These are phyloP conservation scores for Quercus parvula DNA, from an alignment of 306 rosid genomes.

Conservation along the genomic window DNA sequence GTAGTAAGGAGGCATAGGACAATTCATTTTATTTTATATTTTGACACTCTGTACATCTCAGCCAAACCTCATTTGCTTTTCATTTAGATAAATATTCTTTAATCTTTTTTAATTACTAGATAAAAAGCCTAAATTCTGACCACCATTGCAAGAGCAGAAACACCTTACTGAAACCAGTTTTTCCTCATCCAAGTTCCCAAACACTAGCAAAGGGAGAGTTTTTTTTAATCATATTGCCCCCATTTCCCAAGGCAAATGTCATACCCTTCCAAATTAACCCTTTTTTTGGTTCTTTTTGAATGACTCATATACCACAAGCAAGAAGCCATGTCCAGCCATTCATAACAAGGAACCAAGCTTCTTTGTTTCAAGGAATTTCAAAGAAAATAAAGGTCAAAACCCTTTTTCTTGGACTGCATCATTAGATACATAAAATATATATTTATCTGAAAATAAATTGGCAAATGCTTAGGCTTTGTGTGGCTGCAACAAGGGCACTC, in stretches of 20 bases:
- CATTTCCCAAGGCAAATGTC: too few relatives aligned
- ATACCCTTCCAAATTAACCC: too few relatives aligned
- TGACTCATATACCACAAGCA: not conserved
- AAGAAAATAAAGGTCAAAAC: not conserved
- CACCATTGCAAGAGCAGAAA: too few relatives aligned
- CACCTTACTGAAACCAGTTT: too few relatives aligned
- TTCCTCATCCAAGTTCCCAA: too few relatives aligned
- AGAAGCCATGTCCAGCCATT: not conserved
- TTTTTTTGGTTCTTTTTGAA: too few relatives aligned
- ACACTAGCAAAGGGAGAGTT: too few relatives aligned
- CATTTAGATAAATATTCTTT: not conserved
- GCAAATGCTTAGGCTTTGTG: not conserved
- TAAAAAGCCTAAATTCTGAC: not conserved
- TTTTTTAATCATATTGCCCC: too few relatives aligned
- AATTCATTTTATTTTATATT: not conserved
- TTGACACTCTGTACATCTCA: not conserved
- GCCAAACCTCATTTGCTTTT: not conserved
- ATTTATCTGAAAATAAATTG: not conserved
- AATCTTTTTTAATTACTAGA: not conserved
- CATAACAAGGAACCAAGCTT: not conserved
- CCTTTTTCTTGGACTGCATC: not conserved
- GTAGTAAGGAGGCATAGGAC: not conserved
- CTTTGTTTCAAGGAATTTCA: not conserved
- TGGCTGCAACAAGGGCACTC: not conserved
- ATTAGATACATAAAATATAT: not conserved